A percentile compares a stretch with the other conserved stretches of the same genome.
phyloP scores from a whole-genome alignment of 1,284 basidiomycete species.

The Salmacisia buchloeana region DNA sequence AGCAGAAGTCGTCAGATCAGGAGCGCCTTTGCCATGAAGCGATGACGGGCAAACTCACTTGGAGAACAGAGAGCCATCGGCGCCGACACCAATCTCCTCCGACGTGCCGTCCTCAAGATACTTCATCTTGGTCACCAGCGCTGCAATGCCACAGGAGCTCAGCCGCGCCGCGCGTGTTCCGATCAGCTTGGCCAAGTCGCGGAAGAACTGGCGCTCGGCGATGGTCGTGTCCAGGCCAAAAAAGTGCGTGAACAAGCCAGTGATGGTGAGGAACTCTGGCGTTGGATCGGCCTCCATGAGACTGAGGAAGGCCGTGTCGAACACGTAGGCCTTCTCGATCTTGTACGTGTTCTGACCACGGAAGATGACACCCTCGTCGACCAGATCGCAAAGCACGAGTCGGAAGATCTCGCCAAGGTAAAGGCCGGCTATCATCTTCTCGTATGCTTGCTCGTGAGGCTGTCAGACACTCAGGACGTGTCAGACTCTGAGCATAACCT shows the following conservation, averaged over 20 bases:
- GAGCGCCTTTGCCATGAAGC: too few species aligned
- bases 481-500: not conserved
- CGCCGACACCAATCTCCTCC: constrained; percentile 42
- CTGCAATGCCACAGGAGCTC: constrained; percentile 45
- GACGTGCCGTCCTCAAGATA: constrained; percentile 24
- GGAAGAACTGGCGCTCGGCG: constrained; percentile 46
- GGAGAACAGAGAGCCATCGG: constrained; percentile 42
- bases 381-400: constrained; percentile 86
- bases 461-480: not conserved
- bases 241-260: constrained; percentile 74
- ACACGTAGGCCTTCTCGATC: constrained; percentile 81
- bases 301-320: constrained; percentile 94
- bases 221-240: constrained; percentile 47
- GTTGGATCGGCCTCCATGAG: constrained; percentile 97
- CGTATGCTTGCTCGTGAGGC: constrained; percentile 85
- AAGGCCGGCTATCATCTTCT: constrained; percentile 97
- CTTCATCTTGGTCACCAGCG: constrained; percentile 45
- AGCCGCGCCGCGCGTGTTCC: constrained; percentile 46
- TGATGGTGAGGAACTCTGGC: constrained; percentile 92
- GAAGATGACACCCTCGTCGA: constrained; percentile 94
- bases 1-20: not conserved
- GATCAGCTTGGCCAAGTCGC: constrained; percentile 65
- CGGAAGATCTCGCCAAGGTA: constrained; percentile 96
- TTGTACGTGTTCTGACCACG: constrained; percentile 95
- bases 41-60: too few species aligned